Conservation (phyloP, 148 eudicot species). For the Spergularia bocconei region DNA sequence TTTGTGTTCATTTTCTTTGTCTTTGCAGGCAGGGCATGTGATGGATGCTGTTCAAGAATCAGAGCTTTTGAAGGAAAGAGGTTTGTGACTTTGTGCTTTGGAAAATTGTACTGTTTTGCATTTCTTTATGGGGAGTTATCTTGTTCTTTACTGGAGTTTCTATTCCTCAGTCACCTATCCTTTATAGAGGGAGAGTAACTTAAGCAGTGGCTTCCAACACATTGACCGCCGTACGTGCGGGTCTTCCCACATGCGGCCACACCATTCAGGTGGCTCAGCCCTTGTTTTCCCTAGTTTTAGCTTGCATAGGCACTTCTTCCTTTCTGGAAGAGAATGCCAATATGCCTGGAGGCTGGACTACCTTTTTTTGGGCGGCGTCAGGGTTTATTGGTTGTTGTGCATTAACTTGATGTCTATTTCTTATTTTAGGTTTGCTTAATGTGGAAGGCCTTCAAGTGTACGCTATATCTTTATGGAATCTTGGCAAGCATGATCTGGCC, state of each 20-base stretch:
- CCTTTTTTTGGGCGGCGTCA: neutral
- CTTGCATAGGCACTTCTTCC: no score
- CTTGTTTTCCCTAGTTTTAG: no score
- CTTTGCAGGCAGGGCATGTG: constrained; percentile 71
- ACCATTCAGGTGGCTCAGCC: no score
- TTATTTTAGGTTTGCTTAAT: constrained; percentile 68
- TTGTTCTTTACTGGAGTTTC: neutral
- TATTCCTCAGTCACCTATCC: no score
- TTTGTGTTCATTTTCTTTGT: neutral
- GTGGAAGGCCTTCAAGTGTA: constrained; percentile 72
- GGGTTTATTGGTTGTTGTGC: neutral
- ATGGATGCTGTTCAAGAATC: constrained; percentile 64
- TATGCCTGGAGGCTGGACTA: neutral
- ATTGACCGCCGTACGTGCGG: no score
- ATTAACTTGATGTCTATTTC: constrained; percentile 2
- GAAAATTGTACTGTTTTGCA: neutral
- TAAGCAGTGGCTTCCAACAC: no score
- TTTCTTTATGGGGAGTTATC: neutral
- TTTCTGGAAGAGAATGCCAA: neutral
- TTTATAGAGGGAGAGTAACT: no score
- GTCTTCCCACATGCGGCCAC: no score
- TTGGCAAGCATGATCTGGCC: constrained; percentile 67
- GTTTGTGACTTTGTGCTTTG: constrained; percentile 31
- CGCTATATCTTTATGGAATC: constrained; percentile 70
- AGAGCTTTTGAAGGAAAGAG: constrained; percentile 61